phyloP scores from a whole-genome alignment of 257 asterid genomes.

The Nicotiana paniculata region DNA sequence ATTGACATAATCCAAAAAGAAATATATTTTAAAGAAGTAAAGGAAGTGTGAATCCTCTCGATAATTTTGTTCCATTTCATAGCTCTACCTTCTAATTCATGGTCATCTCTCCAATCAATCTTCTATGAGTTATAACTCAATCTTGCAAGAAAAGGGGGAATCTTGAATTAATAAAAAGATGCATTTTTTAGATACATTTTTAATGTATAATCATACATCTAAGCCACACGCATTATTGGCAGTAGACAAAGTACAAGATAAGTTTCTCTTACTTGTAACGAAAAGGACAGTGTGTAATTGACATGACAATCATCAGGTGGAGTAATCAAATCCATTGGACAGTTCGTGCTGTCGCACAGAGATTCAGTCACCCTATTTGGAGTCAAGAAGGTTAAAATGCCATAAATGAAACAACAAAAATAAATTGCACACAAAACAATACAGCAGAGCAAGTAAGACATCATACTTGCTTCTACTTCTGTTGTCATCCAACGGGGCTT shows the following conservation, averaged over 20 bases:
- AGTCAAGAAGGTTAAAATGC: slow-evolving; percentile 15
- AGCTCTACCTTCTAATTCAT: not conserved
- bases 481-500: slow-evolving; percentile 88
- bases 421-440: slow-evolving; percentile 8
- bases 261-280: slow-evolving; percentile 70
- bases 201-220: not conserved
- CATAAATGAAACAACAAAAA: slow-evolving; percentile 8
- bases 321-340: slow-evolving; percentile 81
- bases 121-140: not conserved
- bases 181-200: not conserved
- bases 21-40: not conserved
- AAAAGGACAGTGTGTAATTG: slow-evolving; percentile 81
- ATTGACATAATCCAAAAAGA: not conserved
- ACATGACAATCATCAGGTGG: slow-evolving; percentile 99
- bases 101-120: not conserved
- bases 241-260: slow-evolving; percentile 12
- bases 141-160: not conserved
- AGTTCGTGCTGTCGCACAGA: slow-evolving; percentile 72
- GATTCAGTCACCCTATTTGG: slow-evolving; percentile 70
- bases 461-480: slow-evolving; percentile 67
- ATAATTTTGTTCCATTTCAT: not conserved
- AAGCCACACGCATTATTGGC: not conserved
- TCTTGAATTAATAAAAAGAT: not conserved
- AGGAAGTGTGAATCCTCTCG: not conserved
- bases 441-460: slow-evolving; percentile 8